Evolutionary conservation across 371 early-diverging fungal species (phyloP), one percentile per base, ranked within the genome.

Genomic region (Haplosporangium sp.): DNA sequence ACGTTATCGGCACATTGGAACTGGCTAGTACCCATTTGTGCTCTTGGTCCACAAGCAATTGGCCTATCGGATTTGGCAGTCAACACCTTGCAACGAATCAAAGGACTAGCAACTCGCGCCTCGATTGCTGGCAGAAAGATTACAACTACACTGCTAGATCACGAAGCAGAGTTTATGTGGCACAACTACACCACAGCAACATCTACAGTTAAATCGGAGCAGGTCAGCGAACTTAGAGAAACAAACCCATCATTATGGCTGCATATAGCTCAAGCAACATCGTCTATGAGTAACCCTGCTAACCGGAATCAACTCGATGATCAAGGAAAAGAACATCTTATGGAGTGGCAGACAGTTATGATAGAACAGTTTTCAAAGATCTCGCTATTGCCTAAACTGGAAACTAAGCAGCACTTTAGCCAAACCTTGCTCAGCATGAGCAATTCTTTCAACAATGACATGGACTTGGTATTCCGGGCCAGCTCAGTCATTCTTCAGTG

Each of bases 301-400:
- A 39, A 9, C 35, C 44, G 40, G n/a, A 17, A 55, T 35, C 47
- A 10, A 5, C 64, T 73, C 27, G 58, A 50, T 20, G 48, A 53
- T n/a, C 38, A 42, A 5, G 40, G 20, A 5, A 67, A 47, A 37
- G 50, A 47, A 37, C 44, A 48, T 9, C 60, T 73, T 6, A 35
- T 50, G 67, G 65, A 71, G 11, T 79, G 81, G 81, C 71, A 79
- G 39, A 67, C 68, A 7, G 3, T 27, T 1, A 27, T 74, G 42
- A 13, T 74, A 4, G 81, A 67, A 4, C 37, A 48, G 1, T 52
- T 67, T 34, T 71, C 81, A 4, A 50, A 63, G 11, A 13, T 79
- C 48, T 61, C 74, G 6, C 62, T 79, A 7, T 62, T 79, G 17
- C 81, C 81, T 4, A 74, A 67, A 27, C 39, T 74, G 60, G 81